phyloP scores from a whole-genome alignment of 352 stramenopile genomes.

The Globisporangium parvum region DNA sequence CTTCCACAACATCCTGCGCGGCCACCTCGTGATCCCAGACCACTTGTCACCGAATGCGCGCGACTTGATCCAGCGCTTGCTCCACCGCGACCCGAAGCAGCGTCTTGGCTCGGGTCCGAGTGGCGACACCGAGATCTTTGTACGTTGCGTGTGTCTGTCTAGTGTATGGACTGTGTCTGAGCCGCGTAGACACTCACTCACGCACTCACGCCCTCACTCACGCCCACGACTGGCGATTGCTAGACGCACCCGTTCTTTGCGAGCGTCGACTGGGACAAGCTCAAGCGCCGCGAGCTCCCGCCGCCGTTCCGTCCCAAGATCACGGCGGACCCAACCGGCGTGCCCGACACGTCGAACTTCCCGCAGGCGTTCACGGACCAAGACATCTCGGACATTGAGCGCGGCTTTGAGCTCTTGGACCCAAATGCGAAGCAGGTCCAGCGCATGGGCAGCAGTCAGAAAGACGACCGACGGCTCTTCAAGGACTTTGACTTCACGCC shows the following conservation, averaged over 20 bases:
- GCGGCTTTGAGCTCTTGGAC: constrained; percentile 51
- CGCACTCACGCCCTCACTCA: background rate
- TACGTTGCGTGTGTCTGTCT: constrained; percentile 33
- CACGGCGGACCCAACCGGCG: constrained; percentile 52
- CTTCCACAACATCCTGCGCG: constrained; percentile 88
- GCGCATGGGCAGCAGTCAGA: constrained; percentile 41
- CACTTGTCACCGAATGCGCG: constrained; percentile 70
- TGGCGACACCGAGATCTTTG: constrained; percentile 79
- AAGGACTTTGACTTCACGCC: constrained; percentile 86
- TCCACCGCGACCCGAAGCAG: constrained; percentile 79
- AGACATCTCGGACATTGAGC: constrained; percentile 84
- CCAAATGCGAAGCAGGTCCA: constrained; percentile 55
- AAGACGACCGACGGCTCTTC: constrained; percentile 75
- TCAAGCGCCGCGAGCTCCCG: constrained; percentile 71
- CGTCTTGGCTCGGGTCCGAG: constrained; percentile 64
- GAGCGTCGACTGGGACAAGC: constrained; percentile 77
- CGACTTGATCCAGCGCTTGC: constrained; percentile 73
- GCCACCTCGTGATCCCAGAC: constrained; percentile 74
- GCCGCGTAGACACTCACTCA: too few relatives aligned
- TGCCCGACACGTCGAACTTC: constrained; percentile 84
- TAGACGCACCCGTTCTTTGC: constrained; percentile 79
- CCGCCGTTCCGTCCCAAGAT: constrained; percentile 87
- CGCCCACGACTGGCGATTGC: background rate
- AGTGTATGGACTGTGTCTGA: background rate
- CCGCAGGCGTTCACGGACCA: constrained; percentile 81